Evolutionary conservation across 1,284 basidiomycete genomes (phyloP), one percentile per base, ranked within the genome.

Genomic region (Porogramme epimiltina): DNA sequence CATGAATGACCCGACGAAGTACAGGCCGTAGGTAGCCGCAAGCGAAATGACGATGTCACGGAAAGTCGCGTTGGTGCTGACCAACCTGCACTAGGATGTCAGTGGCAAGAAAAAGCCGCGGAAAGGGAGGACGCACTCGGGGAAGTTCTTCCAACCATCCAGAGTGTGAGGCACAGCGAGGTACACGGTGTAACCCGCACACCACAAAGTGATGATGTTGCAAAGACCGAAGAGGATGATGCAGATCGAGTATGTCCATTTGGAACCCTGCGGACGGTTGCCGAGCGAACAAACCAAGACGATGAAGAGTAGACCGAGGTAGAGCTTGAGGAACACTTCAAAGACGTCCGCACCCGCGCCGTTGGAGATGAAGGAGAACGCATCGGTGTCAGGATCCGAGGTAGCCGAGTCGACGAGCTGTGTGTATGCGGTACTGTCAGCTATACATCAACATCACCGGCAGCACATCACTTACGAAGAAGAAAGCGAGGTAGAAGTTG

Each of bases 1-100:
- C 72, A 95, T 84, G 68, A 95, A 77, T 3, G 91, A 94, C 49
- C 86, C 82, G 67, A 95, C 69, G 67, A 96, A 80, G 77, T 95
- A 95, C 45, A 95, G 81, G 33, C 93, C 91, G 67, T 95, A 95
- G 2, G 93, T 96, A 31, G 92, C 91, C 49, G 85, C 79, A 22
- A 92, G 74, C 9, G 87, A 89, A 59, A 91, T 83, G 49, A 85
- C 85, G 47, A 95, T 89, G 62, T 93, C 86, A 50, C 89, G 83
- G 70, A 95, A 85, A 0, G 89, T 84, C 52, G 75, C 72, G 63
- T 90, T 91, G 16, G 74, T 77, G 58, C 74, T 64, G 49, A 95
- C 66, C 15, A 88, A 71, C 23, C 89, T 82, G 43, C 60, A 26
- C 45, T 52, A 42, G 24, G 52, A 65, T 20, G 62, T 55, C 28